phyloP scores from a whole-genome alignment of 768 basidiomycete genomes.

The Mycena galopus region DNA sequence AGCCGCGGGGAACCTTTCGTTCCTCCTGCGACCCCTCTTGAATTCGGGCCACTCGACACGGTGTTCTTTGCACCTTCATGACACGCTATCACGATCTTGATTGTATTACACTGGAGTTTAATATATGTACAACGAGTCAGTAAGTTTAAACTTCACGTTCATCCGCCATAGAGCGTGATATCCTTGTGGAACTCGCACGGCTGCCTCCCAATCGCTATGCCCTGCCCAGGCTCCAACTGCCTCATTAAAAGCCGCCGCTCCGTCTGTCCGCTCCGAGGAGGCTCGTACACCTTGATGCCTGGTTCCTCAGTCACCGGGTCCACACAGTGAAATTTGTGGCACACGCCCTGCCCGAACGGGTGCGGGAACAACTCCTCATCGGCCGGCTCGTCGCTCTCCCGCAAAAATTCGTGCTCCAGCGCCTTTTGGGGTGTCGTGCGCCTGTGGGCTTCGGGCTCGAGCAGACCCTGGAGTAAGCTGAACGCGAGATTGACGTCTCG shows the following conservation, averaged over 20 bases:
- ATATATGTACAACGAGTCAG: constrained; percentile 21
- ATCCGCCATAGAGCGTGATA: constrained; percentile 25
- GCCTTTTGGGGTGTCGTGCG: constrained; percentile 84
- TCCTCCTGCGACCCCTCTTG: background rate
- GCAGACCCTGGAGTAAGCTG: constrained; percentile 77
- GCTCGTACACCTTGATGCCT: constrained; percentile 57
- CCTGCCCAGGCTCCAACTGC: constrained; percentile 57
- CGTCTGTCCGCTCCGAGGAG: background rate
- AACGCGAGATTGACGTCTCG: constrained; percentile 75
- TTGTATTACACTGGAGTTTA: constrained; percentile 12
- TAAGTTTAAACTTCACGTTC: constrained; percentile 11
- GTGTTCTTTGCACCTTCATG: background rate
- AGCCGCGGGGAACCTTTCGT: background rate
- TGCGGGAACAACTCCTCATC: constrained; percentile 82
- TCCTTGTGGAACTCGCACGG: constrained; percentile 74
- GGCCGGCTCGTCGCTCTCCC: constrained; percentile 56
- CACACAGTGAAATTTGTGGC: constrained; percentile 69
- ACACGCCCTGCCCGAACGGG: constrained; percentile 75
- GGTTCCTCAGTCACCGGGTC: constrained; percentile 70
- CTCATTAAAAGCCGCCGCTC: constrained; percentile 25
- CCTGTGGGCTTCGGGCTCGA: constrained; percentile 83
- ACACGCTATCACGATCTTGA: background rate
- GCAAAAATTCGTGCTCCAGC: constrained; percentile 84
- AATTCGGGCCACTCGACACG: background rate
- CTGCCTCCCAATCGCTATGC: constrained; percentile 69